Conservation (phyloP, 176 grass and related monocot genomes). For the Hordeum marinum region DNA sequence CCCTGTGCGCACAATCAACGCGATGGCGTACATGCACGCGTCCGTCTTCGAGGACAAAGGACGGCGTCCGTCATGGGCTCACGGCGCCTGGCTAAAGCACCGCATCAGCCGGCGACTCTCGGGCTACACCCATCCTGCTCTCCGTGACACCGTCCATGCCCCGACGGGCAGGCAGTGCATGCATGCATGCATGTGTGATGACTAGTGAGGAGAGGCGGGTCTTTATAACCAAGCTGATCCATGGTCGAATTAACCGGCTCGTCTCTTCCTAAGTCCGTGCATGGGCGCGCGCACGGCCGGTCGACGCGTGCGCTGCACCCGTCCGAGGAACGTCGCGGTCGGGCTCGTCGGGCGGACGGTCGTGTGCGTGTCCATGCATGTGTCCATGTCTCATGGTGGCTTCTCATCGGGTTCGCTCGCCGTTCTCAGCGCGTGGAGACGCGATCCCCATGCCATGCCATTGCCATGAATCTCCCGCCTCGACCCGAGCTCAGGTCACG, state of each 20-base stretch:
- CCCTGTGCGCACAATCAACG: background rate
- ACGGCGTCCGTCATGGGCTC: background rate
- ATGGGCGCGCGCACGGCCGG: background rate
- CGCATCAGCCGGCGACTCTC: background rate
- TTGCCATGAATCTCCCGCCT: background rate
- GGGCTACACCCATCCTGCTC: too few species aligned
- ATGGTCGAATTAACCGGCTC: background rate
- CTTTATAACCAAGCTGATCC: too few species aligned
- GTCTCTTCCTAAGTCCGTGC: background rate
- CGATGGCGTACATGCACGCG: background rate
- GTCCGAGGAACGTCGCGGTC: background rate
- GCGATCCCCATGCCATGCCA: background rate
- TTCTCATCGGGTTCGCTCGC: background rate
- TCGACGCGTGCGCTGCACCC: background rate
- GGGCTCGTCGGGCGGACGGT: background rate
- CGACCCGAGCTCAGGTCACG: background rate
- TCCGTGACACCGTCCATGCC: background rate
- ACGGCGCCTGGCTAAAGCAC: background rate
- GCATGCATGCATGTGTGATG: too few species aligned
- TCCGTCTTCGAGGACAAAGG: background rate
- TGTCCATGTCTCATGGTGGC: constrained; percentile 1
- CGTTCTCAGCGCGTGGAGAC: background rate
- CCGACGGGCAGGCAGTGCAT: too few species aligned
- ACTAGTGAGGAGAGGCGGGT: too few species aligned
- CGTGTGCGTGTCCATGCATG: background rate